Evolutionary conservation across 225 moss, liverwort and hornwort genomes (phyloP).

Genomic region (Antitrichia curtipendula): DNA sequence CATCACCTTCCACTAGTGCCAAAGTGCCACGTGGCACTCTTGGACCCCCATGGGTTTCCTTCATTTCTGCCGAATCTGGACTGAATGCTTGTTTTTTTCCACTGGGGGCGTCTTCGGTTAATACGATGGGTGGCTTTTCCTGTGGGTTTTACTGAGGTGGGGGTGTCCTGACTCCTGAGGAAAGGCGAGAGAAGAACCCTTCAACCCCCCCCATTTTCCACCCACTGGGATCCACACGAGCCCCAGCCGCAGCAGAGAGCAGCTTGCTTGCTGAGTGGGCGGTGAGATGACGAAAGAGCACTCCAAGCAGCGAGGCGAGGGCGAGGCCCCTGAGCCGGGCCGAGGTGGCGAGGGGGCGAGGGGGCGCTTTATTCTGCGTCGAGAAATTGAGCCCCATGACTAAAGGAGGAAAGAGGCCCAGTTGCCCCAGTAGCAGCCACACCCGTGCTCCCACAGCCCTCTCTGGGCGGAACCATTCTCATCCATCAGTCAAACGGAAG

Average conservation of each 20-base stretch:
- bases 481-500: background rate
- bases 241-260: too few relatives aligned
- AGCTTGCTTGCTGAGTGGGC: background rate
- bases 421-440: background rate
- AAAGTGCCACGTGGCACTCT: background rate
- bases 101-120: too few relatives aligned
- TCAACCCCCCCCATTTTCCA: background rate
- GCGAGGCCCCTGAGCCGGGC: background rate
- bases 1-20: background rate
- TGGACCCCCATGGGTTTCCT: background rate
- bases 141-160: background rate
- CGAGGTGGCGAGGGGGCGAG: background rate
- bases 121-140: too few relatives aligned
- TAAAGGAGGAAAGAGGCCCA: background rate
- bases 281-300: background rate
- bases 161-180: background rate
- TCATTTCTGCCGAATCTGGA: background rate
- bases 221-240: background rate
- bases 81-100: too few relatives aligned
- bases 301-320: too few relatives aligned
- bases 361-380: background rate
- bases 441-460: background rate
- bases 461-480: background rate
- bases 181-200: background rate
- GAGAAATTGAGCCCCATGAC: background rate